Evolutionary conservation across 495 filamentous ascomycete genomes (phyloP), one percentile per base, ranked within the genome.

Genomic region (Annulohypoxylon moriforme): DNA sequence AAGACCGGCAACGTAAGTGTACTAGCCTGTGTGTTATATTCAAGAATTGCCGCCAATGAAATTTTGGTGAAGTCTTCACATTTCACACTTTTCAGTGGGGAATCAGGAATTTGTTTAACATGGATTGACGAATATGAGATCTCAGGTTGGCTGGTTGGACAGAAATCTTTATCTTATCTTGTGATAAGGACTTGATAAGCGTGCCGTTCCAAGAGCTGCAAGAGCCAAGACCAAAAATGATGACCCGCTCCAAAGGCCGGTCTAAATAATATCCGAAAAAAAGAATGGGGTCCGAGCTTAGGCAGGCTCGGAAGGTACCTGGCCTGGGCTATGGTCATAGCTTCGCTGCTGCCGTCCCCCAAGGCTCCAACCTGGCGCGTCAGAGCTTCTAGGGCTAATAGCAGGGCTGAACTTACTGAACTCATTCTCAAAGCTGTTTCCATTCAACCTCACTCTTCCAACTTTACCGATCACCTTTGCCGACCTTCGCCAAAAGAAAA

Each of bases 361-460:
- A 69, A 73, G 66, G 71, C 66, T 69, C 60, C 60, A 69, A 59
- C 57, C 70, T 73, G 61, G 71, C 71, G 66, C 71, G 71, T 73
- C 71, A 73, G 66, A 73, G 71, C 71, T 73, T 73, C 60, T 50
- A 36, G 60, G 64, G 56, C 71, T 69, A 69, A 66, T 61, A 73
- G 61, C 63, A 73, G 42, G 55, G 60, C 65, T 73, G 40, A 56
- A 61, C 47, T 53, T 58, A n/a, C 40, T 44, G 40, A 44, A 44
- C 40, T 44, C n/a, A n/a, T 40, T 44, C 40, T 6, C 16, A 13
- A 18, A 44, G 40, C 16, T 44, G 40, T 36, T 55, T 44, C 22
- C 11, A 57, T 62, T 61, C 61, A 67, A 75, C 62, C 62, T 72
- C 59, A 68, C 60, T 46, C 55, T 49, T 52, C 27, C 53, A 18